Evolutionary conservation across 2,329 filamentous ascomycete genomes (phyloP).

Genomic region (Pseudophaeomoniella oleicola): DNA sequence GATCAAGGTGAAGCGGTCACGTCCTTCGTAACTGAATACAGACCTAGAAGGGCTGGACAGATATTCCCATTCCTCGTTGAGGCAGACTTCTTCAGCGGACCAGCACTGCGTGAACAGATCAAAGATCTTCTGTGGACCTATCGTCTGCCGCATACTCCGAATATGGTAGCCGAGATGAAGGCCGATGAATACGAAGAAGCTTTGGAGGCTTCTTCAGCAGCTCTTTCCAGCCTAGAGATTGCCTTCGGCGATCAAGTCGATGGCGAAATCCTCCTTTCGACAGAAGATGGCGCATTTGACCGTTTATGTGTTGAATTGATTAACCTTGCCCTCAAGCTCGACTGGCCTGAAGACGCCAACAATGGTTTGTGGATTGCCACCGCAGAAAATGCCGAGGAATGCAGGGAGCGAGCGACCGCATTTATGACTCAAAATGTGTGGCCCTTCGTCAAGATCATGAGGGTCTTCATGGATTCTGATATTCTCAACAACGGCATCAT

Average conservation of each 20-base stretch:
- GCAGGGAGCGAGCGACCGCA: constrained; percentile 14
- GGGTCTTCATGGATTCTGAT: constrained; percentile 17
- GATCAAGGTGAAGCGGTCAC: constrained; percentile 21
- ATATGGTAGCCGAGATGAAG: no score
- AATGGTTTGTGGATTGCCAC: constrained; percentile 16
- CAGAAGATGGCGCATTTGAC: not conserved
- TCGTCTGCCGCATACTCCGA: not conserved
- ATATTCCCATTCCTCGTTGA: constrained; percentile 16
- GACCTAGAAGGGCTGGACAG: constrained; percentile 14
- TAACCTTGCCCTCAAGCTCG: not conserved
- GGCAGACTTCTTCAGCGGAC: constrained; percentile 18
- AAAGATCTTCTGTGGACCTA: not conserved
- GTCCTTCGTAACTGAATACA: constrained; percentile 21
- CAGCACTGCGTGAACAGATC: not conserved
- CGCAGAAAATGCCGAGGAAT: constrained; percentile 16
- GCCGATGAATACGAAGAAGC: no score
- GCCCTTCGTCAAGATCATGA: constrained; percentile 20
- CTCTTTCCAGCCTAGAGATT: no score
- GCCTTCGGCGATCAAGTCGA: no score
- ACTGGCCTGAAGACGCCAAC: constrained; percentile 15
- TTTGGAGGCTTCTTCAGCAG: no score
- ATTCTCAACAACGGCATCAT: constrained; percentile 19
- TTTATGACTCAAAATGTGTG: constrained; percentile 21
- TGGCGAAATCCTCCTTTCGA: not conserved
- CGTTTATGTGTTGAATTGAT: not conserved